A percentile compares a stretch with the other conserved stretches of the same genome.
Evolutionary conservation across 2,329 filamentous ascomycete genomes (phyloP).

Genomic region (Colletotrichum spaethianum): DNA sequence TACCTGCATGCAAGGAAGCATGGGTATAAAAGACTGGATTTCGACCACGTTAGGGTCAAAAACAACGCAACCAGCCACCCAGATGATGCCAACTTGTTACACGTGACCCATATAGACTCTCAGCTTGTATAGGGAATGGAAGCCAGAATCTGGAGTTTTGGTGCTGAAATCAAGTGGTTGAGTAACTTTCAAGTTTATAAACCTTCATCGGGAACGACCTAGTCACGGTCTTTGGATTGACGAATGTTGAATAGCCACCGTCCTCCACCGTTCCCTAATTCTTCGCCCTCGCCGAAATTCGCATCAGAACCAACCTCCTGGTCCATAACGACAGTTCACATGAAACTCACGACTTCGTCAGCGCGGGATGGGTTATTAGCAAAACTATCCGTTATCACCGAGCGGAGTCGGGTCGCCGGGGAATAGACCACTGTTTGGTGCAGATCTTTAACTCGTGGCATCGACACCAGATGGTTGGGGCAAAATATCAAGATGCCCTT

Average conservation of each 20-base stretch:
- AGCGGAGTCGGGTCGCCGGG: conserved; percentile 38
- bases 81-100: no score
- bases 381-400: conserved; percentile 37
- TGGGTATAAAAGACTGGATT: conserved; percentile 6
- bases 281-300: no score
- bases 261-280: background rate
- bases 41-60: background rate
- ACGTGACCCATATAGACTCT: background rate
- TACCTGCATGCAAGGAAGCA: conserved; percentile 3
- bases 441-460: background rate
- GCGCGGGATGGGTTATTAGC: conserved; percentile 35
- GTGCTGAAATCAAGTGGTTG: background rate
- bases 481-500: background rate
- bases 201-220: no score
- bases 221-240: no score
- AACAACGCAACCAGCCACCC: no score
- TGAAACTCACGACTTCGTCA: background rate
- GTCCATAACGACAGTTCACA: background rate
- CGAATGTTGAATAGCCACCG: background rate
- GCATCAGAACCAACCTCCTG: no score
- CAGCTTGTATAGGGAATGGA: background rate
- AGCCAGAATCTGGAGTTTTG: background rate
- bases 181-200: no score
- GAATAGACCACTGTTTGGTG: conserved; percentile 37
- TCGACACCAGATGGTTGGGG: background rate